Base-by-base conservation (phyloP, 306 rosid species). In the Vigna angularis region DNA sequence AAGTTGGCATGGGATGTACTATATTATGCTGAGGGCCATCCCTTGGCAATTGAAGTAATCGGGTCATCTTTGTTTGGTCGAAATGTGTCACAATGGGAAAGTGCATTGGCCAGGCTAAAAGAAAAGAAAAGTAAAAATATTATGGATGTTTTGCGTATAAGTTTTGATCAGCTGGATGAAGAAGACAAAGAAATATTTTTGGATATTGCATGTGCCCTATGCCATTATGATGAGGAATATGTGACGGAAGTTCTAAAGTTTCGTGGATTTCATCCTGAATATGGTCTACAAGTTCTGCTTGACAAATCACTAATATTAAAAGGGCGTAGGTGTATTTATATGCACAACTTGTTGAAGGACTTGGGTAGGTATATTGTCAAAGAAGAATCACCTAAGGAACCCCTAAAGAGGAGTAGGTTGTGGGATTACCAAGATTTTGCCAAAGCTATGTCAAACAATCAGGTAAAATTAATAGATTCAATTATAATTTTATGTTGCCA, bases 291-390 rank as follows among this genome's bases (percentile, higher is more conserved):
- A 20, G 53, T 20, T 56, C 32, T 56, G 0, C 0, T 1, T 20
- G 0, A 18, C 0, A 72, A 40, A 26, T 69, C 58, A 6, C 59
- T 69, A 2, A 7, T 52, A 52, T 7, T 9, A 4, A 68, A 5
- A 2, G 0, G 3, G 0, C 0, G 0, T 1, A 0, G 2, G 9
- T 0, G 0, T 0, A 38, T 66, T 16, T 0, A 0, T 0, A 77
- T 77, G 82, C 70, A 68, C 9, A 4, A 0, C 1, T 4, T 68
- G 16, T 9, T 77, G 4, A 5, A 0, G 10, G 59, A 68, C 12
- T 7, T 69, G 14, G 76, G 70, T 0, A n/a, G 1, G 28, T 13
- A 16, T 5, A 59, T 79, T 70, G 28, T 26, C 3, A 26, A 26
- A 26, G 28, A 26, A 26, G 28, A 26, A 26, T 26, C 28, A 26